These are phyloP conservation scores for Volvariella volvacea DNA, from an alignment of 1,284 basidiomycete genomes.

Conservation along the genomic window DNA sequence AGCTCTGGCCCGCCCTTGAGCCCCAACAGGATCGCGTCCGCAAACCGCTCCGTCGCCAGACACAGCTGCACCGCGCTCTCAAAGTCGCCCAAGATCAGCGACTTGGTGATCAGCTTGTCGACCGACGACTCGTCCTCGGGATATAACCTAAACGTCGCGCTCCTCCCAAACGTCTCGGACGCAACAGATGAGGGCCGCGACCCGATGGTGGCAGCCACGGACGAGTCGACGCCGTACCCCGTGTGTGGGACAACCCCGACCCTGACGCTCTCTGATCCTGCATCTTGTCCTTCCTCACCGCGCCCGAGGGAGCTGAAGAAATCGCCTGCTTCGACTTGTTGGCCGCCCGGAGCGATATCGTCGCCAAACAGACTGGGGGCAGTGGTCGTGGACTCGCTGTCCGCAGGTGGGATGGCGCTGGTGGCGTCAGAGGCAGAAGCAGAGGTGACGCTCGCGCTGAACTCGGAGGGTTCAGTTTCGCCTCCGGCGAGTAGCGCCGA, in stretches of 20 bases:
- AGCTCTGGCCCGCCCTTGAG: slow-evolving; percentile 88
- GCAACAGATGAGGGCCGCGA: slow-evolving; percentile 81
- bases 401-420: slow-evolving; percentile 51
- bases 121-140: slow-evolving; percentile 84
- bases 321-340: slow-evolving; percentile 63
- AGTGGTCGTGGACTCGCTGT: slow-evolving; percentile 75
- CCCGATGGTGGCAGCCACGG: slow-evolving; percentile 86
- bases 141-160: slow-evolving; percentile 88
- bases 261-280: too few species aligned
- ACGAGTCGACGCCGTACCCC: slow-evolving; percentile 76
- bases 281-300: slow-evolving; percentile 45
- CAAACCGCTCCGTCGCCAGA: slow-evolving; percentile 84
- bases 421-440: slow-evolving; percentile 66
- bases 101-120: slow-evolving; percentile 87
- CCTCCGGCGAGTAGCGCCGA: slow-evolving; percentile 27
- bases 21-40: slow-evolving; percentile 92
- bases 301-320: slow-evolving; percentile 85
- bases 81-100: slow-evolving; percentile 93
- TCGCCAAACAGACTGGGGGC: slow-evolving; percentile 88
- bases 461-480: slow-evolving; percentile 69
- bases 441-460: slow-evolving; percentile 54
- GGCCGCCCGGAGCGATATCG: slow-evolving; percentile 52
- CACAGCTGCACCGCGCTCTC: slow-evolving; percentile 89
- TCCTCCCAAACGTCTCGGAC: slow-evolving; percentile 60
- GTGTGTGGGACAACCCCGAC: slow-evolving; percentile 73